Evolutionary conservation across 2,329 filamentous ascomycete genomes (phyloP).

Genomic region (Bipolaris cookei): DNA sequence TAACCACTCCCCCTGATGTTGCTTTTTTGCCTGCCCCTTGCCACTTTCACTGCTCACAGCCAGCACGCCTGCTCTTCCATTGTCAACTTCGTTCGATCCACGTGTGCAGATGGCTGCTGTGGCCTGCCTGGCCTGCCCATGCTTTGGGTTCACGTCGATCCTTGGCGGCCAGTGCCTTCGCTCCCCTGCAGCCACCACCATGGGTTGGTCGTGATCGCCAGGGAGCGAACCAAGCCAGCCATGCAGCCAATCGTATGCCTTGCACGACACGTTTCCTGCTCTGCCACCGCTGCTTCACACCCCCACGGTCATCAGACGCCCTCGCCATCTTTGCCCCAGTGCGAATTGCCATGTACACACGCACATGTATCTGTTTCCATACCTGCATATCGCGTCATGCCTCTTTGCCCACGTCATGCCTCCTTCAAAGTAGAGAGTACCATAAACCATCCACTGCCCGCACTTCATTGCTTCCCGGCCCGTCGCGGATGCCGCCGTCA

Average conservation of each 20-base stretch:
- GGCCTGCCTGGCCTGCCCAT: background rate
- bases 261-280: conserved; percentile 17
- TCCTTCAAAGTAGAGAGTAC: background rate
- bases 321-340: background rate
- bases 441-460: background rate
- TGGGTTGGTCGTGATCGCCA: conserved; percentile 16
- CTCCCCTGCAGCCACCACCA: conserved; percentile 17
- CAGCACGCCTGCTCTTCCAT: background rate
- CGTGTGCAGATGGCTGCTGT: background rate
- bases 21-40: conserved; percentile 2
- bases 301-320: background rate
- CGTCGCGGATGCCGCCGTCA: background rate
- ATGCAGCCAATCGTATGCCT: conserved; percentile 12
- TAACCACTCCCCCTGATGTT: conserved; percentile 3
- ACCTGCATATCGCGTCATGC: background rate
- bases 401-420: background rate
- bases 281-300: conserved; percentile 15
- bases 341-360: background rate
- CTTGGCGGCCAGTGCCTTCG: conserved; percentile 12
- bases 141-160: conserved; percentile 11
- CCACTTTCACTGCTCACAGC: background rate
- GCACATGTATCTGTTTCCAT: too few species aligned
- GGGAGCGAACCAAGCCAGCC: conserved; percentile 9
- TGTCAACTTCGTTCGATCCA: background rate
- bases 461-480: background rate